Evolutionary conservation across 352 stramenopile genomes (phyloP), one percentile per base, ranked within the genome.

Genomic region (Blastocystis sp.): DNA sequence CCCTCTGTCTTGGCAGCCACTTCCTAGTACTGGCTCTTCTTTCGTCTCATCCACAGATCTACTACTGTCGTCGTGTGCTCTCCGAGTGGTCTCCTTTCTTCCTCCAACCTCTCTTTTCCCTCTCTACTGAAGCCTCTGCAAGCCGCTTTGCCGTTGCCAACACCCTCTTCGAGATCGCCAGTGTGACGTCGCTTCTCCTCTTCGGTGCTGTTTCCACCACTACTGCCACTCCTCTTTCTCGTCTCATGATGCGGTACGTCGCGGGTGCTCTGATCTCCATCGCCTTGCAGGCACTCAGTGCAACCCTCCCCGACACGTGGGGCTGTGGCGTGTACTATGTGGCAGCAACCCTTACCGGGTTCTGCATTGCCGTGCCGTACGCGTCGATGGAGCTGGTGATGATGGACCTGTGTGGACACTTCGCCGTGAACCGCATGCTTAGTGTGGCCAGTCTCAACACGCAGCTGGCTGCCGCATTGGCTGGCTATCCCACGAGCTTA

Each of bases 361-460:
- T 79, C 53, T 79, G 61, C 40, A n/a, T 79, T 7, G 61, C 69
- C 17, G 53, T 79, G 17, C 69, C 69, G 21, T 79, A 79, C 52
- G 43, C 69, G 19, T 64, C 43, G 34, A 43, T 79, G 41, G 69
- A 79, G 38, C 23, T 79, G 2, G 43, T 79, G 19, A 28, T 79
- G 14, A 79, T 79, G 69, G 28, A 61, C 1, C 21, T 60, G 23
- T 79, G 69, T 34, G 21, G 1, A 21, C 43, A 10, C 23, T 79
- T 79, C 38, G 62, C n/a, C 21, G 9, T 64, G 23, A 79, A 53
- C 62, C 69, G 69, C 9, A 4, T 79, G 14, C 5, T 79, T 4
- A 64, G 69, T 9, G 10, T 79, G 11, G 52, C 43, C 41, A 79
- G 69, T 64, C n/a, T 79, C 14, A 60, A 40, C 34, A 62, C 23